A percentile compares a stretch with the other conserved stretches of the same genome.
Evolutionary conservation across 2,329 filamentous ascomycete genomes (phyloP).

Genomic region (Fusarium liriodendri): DNA sequence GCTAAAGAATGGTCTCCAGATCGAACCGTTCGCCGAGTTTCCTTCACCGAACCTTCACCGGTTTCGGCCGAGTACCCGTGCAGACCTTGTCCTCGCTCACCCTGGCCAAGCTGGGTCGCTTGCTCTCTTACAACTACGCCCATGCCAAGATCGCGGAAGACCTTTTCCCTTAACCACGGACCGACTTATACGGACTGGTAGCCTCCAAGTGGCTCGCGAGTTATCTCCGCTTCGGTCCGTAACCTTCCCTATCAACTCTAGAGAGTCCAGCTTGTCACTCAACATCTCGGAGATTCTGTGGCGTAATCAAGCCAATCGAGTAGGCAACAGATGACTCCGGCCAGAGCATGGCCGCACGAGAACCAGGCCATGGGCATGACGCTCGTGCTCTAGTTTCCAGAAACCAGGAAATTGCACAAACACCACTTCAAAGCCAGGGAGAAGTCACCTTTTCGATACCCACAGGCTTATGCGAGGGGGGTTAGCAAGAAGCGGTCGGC

Average conservation of each 20-base stretch:
- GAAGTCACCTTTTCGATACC: neutral
- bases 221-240: neutral
- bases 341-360: slow-evolving; percentile 25
- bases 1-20: slow-evolving; percentile 2
- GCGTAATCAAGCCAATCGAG: slow-evolving; percentile 14
- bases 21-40: neutral
- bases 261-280: neutral
- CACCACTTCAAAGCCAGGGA: neutral
- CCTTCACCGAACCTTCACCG: slow-evolving; percentile 12
- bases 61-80: slow-evolving; percentile 7
- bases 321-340: slow-evolving; percentile 5
- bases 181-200: neutral
- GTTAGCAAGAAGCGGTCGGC: slow-evolving; percentile 1
- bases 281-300: slow-evolving; percentile 3
- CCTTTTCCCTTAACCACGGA: neutral
- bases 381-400: slow-evolving; percentile 1
- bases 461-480: slow-evolving; percentile 1
- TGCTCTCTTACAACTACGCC: neutral
- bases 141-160: neutral
- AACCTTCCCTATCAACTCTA: neutral
- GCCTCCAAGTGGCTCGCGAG: neutral
- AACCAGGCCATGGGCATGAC: slow-evolving; percentile 20
- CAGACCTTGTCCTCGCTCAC: neutral
- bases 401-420: neutral
- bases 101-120: neutral